These are phyloP conservation scores for Ogataea kodamae DNA, from an alignment of 805 yeast genomes.

Conservation along the genomic window DNA sequence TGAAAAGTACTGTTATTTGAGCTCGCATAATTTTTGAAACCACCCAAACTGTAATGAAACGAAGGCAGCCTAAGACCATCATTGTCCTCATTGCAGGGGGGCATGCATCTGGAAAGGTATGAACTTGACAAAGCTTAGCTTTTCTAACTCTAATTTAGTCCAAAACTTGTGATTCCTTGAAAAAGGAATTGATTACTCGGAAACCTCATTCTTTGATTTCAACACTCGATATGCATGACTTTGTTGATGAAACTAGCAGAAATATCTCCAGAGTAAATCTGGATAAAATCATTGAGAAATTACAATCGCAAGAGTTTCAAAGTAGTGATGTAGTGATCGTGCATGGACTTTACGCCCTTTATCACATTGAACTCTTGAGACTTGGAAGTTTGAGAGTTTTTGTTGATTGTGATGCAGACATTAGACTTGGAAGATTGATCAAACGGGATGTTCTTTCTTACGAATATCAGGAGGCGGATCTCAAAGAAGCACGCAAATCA, in stretches of 20 bases:
- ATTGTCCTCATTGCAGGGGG: conserved; percentile 35
- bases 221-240: conserved; percentile 27
- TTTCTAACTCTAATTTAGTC: conserved; percentile 16
- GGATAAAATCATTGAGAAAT: too few species aligned
- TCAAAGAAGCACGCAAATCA: conserved; percentile 12
- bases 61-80: too few species aligned
- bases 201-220: conserved; percentile 17
- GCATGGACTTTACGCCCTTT: conserved; percentile 79
- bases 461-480: conserved; percentile 6
- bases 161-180: conserved; percentile 23
- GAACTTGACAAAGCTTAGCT: conserved; percentile 4
- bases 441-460: conserved; percentile 33
- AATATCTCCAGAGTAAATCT: too few species aligned
- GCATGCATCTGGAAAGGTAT: conserved; percentile 35
- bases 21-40: too few species aligned
- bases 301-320: too few species aligned
- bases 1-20: too few species aligned
- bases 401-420: conserved; percentile 82
- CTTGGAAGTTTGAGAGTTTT: conserved; percentile 66
- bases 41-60: too few species aligned
- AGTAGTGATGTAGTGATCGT: conserved; percentile 43
- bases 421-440: conserved; percentile 78
- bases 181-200: conserved; percentile 22
- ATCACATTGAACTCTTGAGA: conserved; percentile 51
- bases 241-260: too few species aligned